These are phyloP conservation scores for Monosporascus cannonballus DNA, from an alignment of 2,329 filamentous ascomycete species.

Conservation along the genomic window DNA sequence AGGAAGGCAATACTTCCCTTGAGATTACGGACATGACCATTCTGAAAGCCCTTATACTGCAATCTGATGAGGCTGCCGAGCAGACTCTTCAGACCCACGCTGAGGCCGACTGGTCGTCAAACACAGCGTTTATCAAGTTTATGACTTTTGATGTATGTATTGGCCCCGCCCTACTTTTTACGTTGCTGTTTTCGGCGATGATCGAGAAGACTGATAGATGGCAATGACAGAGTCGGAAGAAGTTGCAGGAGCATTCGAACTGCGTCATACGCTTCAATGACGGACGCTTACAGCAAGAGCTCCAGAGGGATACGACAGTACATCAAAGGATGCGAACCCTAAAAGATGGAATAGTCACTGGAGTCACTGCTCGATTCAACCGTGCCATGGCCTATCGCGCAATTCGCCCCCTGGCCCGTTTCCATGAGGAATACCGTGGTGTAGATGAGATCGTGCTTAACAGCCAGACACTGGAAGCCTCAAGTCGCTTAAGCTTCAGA, in stretches of 20 bases:
- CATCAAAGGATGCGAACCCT: constrained; percentile 15
- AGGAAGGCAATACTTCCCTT: constrained; percentile 34
- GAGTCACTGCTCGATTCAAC: constrained; percentile 30
- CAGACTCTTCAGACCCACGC: constrained; percentile 45
- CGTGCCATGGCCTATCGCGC: constrained; percentile 32
- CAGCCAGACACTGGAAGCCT: constrained; percentile 17
- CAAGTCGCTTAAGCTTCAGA: constrained; percentile 8
- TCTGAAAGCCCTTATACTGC: constrained; percentile 43
- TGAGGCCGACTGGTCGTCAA: constrained; percentile 36
- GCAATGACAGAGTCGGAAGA: constrained; percentile 4
- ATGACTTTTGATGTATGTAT: no score
- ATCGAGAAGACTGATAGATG: no score
- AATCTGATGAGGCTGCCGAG: constrained; percentile 19
- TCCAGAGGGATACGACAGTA: constrained; percentile 7
- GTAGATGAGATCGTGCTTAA: constrained; percentile 26
- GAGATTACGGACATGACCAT: constrained; percentile 44
- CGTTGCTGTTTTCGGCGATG: no score
- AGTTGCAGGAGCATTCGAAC: constrained; percentile 14
- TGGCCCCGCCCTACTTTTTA: no score
- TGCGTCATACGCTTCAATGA: constrained; percentile 16
- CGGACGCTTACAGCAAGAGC: constrained; percentile 6
- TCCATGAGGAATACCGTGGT: constrained; percentile 21
- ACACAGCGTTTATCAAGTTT: no score
- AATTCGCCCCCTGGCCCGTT: constrained; percentile 20
- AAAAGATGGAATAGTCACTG: constrained; percentile 9